Conservation (phyloP, 257 asterid genomes). For the Solanum pinnatisectum region DNA sequence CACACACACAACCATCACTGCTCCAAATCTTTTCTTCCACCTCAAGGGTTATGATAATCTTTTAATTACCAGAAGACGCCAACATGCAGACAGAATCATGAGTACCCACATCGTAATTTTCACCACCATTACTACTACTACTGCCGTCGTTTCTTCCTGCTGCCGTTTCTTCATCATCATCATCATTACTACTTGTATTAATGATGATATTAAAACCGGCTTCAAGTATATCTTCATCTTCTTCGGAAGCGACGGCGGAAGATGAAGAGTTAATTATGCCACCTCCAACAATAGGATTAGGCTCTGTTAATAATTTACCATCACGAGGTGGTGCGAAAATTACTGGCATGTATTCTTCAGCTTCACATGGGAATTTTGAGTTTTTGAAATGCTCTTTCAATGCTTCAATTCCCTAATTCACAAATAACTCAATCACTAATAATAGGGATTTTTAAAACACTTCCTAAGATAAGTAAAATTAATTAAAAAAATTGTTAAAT, state of each 20-base stretch:
- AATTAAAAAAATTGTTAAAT: too few species aligned
- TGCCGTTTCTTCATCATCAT: not conserved
- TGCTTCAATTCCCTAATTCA: slow-evolving; percentile 53
- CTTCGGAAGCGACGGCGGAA: slow-evolving; percentile 14
- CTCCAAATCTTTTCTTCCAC: not conserved
- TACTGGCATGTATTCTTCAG: slow-evolving; percentile 90
- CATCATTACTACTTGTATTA: not conserved
- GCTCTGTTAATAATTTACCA: slow-evolving; percentile 46
- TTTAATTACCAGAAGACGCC: not conserved
- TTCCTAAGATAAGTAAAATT: too few species aligned
- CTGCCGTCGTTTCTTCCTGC: not conserved
- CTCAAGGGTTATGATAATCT: not conserved
- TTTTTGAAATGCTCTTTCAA: slow-evolving; percentile 88
- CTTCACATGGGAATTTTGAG: slow-evolving; percentile 82
- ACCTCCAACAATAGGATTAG: slow-evolving; percentile 38
- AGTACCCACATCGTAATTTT: slow-evolving; percentile 5
- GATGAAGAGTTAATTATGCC: not conserved
- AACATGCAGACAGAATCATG: slow-evolving; percentile 8
- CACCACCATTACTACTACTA: not conserved
- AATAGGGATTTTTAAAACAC: too few species aligned
- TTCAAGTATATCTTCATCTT: not conserved
- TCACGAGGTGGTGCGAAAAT: slow-evolving; percentile 83
- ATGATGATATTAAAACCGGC: not conserved
- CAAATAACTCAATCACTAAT: too few species aligned
- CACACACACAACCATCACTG: not conserved